Conservation (phyloP, 345 rosid genomes). For the Schrenkiella parvula region DNA sequence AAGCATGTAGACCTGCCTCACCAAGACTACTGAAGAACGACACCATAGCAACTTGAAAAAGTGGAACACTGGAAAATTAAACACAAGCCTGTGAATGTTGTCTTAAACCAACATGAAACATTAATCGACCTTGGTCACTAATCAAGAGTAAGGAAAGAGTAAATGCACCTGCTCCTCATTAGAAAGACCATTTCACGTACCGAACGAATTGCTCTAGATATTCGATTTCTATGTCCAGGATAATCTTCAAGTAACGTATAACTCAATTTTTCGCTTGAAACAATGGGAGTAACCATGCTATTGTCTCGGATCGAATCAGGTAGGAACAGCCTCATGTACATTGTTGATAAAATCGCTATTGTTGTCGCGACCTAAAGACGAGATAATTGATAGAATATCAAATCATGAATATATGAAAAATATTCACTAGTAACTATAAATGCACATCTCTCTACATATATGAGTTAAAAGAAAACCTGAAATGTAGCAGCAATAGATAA, state of each 20-base stretch:
- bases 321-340: constrained; percentile 68
- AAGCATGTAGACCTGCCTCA: constrained; percentile 71
- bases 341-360: constrained; percentile 44
- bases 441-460: background rate
- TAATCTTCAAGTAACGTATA: constrained; percentile 24
- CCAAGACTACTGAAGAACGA: constrained; percentile 70
- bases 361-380: constrained; percentile 46
- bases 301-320: constrained; percentile 49
- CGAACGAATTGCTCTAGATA: constrained; percentile 48
- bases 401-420: background rate
- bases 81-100: background rate
- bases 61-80: constrained; percentile 49
- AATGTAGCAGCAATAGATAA: constrained; percentile 72
- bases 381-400: background rate
- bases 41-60: constrained; percentile 69
- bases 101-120: background rate
- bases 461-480: constrained; percentile 41
- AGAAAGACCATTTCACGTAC: constrained; percentile 47
- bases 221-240: constrained; percentile 14
- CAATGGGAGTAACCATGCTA: constrained; percentile 37
- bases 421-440: background rate
- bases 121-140: background rate
- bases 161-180: constrained; percentile 62
- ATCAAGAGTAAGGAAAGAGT: background rate
- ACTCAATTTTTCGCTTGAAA: constrained; percentile 33